Evolutionary conservation across 371 early-diverging fungal species (phyloP).

Genomic region (Mortierella sp.): DNA sequence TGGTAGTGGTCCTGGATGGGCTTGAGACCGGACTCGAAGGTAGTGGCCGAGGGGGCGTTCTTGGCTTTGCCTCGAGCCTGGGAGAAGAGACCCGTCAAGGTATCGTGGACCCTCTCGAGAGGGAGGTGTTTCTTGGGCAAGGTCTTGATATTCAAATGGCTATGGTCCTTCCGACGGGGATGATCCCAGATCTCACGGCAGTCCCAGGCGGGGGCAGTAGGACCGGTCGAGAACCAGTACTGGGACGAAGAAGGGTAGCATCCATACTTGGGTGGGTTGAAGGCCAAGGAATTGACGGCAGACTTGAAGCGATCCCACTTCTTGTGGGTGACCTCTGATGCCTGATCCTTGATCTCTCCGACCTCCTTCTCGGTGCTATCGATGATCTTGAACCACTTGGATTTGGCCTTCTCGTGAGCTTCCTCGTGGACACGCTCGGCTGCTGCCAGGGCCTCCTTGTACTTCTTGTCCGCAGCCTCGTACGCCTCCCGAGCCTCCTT

Average conservation of each 20-base stretch:
- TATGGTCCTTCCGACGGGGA: constrained; percentile 33
- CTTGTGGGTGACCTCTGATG: constrained; percentile 30
- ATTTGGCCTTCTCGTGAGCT: constrained; percentile 51
- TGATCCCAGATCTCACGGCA: constrained; percentile 57
- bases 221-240: constrained; percentile 52
- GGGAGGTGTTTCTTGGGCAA: constrained; percentile 50
- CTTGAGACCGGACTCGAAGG: constrained; percentile 43
- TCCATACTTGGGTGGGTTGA: constrained; percentile 54
- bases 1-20: constrained; percentile 38
- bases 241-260: constrained; percentile 42
- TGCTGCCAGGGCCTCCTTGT: constrained; percentile 38
- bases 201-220: constrained; percentile 31
- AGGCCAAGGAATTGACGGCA: constrained; percentile 46
- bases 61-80: constrained; percentile 42
- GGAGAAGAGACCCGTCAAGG: constrained; percentile 15
- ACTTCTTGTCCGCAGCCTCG: constrained; percentile 44
- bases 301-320: constrained; percentile 54
- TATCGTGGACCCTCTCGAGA: constrained; percentile 38
- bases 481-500: constrained; percentile 40
- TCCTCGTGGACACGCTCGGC: constrained; percentile 48
- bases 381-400: constrained; percentile 44
- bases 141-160: constrained; percentile 27
- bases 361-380: constrained; percentile 56
- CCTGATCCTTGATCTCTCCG: constrained; percentile 31
- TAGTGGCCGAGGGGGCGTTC: constrained; percentile 31